Conservation (phyloP, 495 filamentous ascomycete species). For the Annulohypoxylon moriforme region DNA sequence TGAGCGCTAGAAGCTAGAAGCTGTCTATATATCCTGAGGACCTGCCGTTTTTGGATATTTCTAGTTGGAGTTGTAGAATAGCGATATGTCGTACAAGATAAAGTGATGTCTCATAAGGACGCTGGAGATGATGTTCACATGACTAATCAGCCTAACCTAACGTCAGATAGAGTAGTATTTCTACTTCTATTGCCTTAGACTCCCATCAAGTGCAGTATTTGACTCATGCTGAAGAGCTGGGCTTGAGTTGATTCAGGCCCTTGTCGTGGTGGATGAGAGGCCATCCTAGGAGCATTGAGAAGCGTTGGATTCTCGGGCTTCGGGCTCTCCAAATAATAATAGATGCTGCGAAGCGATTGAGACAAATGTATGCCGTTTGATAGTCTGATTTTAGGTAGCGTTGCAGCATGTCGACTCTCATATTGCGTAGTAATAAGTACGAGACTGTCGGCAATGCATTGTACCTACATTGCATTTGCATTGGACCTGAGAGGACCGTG, state of each 20-base stretch:
- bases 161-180: conserved; percentile 5
- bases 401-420: conserved; percentile 18
- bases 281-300: neutral
- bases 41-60: conserved; percentile 32
- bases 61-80: conserved; percentile 14
- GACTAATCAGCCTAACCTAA: conserved; percentile 10
- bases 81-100: conserved; percentile 22
- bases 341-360: conserved; percentile 16
- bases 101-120: conserved; percentile 25
- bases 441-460: conserved; percentile 15
- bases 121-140: conserved; percentile 31
- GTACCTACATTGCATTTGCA: conserved; percentile 37
- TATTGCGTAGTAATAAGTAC: conserved; percentile 13
- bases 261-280: neutral
- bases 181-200: conserved; percentile 1
- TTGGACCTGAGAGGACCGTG: conserved; percentile 10
- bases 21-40: conserved; percentile 24
- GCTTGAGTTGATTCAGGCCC: neutral
- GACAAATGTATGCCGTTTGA: conserved; percentile 2
- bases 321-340: conserved; percentile 7
- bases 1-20: conserved; percentile 10
- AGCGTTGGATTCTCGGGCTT: conserved; percentile 14
- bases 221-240: neutral
- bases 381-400: conserved; percentile 9
- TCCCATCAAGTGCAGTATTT: conserved; percentile 4